These are phyloP conservation scores for Rhizopogon roseolus DNA, from an alignment of 768 basidiomycete species.

Conservation along the genomic window DNA sequence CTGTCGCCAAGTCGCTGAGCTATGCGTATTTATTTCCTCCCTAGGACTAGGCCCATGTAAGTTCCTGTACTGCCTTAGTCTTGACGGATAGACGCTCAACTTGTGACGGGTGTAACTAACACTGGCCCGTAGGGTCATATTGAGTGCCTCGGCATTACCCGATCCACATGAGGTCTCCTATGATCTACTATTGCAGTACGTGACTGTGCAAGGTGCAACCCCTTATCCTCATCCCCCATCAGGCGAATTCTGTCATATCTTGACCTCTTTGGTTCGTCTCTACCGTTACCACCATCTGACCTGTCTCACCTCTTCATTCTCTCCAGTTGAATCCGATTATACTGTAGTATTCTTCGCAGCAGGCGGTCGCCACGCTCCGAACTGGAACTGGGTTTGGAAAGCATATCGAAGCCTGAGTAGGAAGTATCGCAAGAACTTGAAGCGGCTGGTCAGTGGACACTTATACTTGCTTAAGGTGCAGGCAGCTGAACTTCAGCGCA, in stretches of 20 bases:
- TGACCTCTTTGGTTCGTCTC: slow-evolving; percentile 65
- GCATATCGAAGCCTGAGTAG: slow-evolving; percentile 76
- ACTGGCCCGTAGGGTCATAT: slow-evolving; percentile 58
- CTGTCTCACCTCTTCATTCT: slow-evolving; percentile 1
- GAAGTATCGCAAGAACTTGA: slow-evolving; percentile 86
- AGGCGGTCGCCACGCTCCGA: slow-evolving; percentile 66
- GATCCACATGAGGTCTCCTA: slow-evolving; percentile 75
- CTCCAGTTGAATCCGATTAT: slow-evolving; percentile 81
- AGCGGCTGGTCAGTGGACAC: slow-evolving; percentile 56
- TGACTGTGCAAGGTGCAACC: slow-evolving; percentile 12
- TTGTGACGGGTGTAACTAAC: neutral
- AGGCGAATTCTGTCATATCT: slow-evolving; percentile 78
- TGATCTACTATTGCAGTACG: slow-evolving; percentile 71
- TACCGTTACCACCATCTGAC: neutral
- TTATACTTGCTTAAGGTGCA: slow-evolving; percentile 5
- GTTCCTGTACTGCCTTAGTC: slow-evolving; percentile 19
- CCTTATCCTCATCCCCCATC: slow-evolving; percentile 5
- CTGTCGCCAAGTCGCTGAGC: slow-evolving; percentile 5
- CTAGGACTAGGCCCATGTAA: slow-evolving; percentile 83
- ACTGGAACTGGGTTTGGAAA: slow-evolving; percentile 92
- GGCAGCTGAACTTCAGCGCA: slow-evolving; percentile 19
- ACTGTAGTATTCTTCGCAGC: slow-evolving; percentile 85
- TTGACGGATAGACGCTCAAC: neutral
- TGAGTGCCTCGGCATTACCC: slow-evolving; percentile 79
- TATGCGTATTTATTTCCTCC: slow-evolving; percentile 8